A percentile compares a stretch with the other conserved stretches of the same genome.
These are phyloP conservation scores for Phoma herbarum DNA, from an alignment of 2,329 filamentous ascomycete genomes.

Conservation along the genomic window DNA sequence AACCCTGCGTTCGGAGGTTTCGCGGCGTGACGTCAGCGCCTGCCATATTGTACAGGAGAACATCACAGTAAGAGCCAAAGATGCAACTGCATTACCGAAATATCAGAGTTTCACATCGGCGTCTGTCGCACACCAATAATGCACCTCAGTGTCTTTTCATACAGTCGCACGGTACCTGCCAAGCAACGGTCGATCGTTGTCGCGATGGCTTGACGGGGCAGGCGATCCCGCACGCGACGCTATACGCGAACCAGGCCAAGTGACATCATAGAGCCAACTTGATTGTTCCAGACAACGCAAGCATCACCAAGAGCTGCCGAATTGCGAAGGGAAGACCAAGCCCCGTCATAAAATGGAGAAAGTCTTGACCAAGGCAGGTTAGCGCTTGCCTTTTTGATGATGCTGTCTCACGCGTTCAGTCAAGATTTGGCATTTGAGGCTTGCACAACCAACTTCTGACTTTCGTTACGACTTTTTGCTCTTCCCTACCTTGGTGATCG, in stretches of 20 bases:
- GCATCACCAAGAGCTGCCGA: slow-evolving; percentile 7
- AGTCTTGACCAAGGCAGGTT: slow-evolving; percentile 1
- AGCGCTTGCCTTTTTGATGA: slow-evolving; percentile 14
- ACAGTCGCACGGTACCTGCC: slow-evolving; percentile 8
- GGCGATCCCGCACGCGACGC: slow-evolving; percentile 10
- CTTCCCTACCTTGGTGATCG: background rate
- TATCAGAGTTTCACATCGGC: background rate
- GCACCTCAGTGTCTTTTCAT: background rate
- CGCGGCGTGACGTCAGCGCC: slow-evolving; percentile 16
- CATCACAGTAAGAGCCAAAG: background rate
- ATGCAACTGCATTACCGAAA: background rate
- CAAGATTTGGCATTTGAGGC: slow-evolving; percentile 12
- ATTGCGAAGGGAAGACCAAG: slow-evolving; percentile 1
- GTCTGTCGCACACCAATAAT: background rate
- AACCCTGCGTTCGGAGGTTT: slow-evolving; percentile 9
- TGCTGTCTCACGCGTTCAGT: slow-evolving; percentile 9
- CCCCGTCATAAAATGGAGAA: slow-evolving; percentile 15
- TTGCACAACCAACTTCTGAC: slow-evolving; percentile 2
- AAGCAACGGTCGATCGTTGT: slow-evolving; percentile 16
- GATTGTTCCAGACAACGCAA: slow-evolving; percentile 14
- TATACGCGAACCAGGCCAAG: slow-evolving; percentile 1
- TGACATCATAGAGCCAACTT: slow-evolving; percentile 19
- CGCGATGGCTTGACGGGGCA: slow-evolving; percentile 1
- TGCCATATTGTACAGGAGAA: background rate
- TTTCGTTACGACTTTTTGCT: background rate